These are phyloP conservation scores for Backusella mclennaniae DNA, from an alignment of 192 early-diverging fungal genomes.

Conservation along the genomic window DNA sequence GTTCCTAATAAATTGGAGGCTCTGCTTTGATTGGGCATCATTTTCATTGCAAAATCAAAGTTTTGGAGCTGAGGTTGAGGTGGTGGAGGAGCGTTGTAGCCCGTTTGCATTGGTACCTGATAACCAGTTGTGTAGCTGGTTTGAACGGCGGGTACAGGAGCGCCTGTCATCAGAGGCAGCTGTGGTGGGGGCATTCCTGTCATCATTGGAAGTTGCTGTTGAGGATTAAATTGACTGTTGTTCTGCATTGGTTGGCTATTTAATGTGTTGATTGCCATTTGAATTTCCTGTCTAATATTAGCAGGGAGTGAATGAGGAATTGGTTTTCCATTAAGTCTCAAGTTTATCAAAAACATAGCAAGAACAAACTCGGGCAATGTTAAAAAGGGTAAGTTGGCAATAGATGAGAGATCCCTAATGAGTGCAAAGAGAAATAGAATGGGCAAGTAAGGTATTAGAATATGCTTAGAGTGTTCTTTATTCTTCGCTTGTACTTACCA, in stretches of 20 bases:
- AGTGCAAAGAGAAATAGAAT: background rate
- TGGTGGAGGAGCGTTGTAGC: background rate
- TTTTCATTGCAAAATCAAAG: constrained; percentile 33
- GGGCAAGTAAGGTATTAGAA: background rate
- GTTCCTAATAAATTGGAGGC: constrained; percentile 15
- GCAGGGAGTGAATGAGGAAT: constrained; percentile 52
- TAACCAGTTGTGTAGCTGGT: background rate
- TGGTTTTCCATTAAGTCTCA: constrained; percentile 46
- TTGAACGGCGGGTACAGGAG: background rate
- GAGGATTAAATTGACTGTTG: background rate
- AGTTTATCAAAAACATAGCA: constrained; percentile 61
- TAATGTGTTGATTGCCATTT: constrained; percentile 34
- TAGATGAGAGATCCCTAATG: constrained; percentile 56
- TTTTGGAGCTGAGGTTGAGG: constrained; percentile 28
- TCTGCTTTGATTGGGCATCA: constrained; percentile 38
- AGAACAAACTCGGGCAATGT: constrained; percentile 62
- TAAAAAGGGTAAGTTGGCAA: constrained; percentile 43
- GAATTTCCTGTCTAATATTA: constrained; percentile 46
- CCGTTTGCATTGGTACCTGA: constrained; percentile 28
- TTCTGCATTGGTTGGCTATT: constrained; percentile 16
- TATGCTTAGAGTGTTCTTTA: background rate
- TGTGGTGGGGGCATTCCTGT: constrained; percentile 15
- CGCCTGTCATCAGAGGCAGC: constrained; percentile 24
- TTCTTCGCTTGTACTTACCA: constrained; percentile 24
- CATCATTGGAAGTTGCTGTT: background rate